Conservation (phyloP, 2,329 filamentous ascomycete species). For the Trichoderma sp. region DNA sequence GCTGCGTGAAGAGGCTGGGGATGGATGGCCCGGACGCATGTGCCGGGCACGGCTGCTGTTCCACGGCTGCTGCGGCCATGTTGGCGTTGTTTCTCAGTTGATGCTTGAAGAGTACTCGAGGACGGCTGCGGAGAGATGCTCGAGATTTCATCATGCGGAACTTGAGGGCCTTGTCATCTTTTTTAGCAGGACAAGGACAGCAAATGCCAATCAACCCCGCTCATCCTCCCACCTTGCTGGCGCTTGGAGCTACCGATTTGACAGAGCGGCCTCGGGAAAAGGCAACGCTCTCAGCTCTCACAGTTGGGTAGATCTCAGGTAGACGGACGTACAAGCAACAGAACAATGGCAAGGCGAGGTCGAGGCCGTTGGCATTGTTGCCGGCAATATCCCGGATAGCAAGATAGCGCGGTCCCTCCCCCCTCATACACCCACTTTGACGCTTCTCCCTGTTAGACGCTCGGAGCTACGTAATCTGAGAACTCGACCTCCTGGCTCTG, state of each 20-base stretch:
- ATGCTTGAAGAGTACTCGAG: constrained; percentile 41
- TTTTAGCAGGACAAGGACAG: constrained; percentile 29
- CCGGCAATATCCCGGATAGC: constrained; percentile 35
- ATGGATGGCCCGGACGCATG: constrained; percentile 37
- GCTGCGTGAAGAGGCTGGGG: constrained; percentile 59
- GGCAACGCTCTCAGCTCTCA: not conserved
- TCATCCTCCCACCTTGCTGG: constrained; percentile 26
- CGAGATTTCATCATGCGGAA: constrained; percentile 38
- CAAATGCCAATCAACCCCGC: constrained; percentile 14
- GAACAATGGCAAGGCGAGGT: constrained; percentile 35
- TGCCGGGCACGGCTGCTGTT: constrained; percentile 23
- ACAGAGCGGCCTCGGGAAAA: not conserved
- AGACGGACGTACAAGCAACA: constrained; percentile 27
- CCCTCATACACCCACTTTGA: constrained; percentile 3
- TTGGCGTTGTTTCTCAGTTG: constrained; percentile 31
- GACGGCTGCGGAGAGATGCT: constrained; percentile 37
- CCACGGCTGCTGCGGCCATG: constrained; percentile 29
- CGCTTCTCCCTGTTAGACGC: not conserved
- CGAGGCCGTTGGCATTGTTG: constrained; percentile 31
- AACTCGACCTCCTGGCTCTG: not conserved
- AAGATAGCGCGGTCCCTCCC: constrained; percentile 24
- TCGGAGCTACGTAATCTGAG: not conserved
- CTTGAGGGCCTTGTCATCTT: constrained; percentile 32
- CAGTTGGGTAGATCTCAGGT: not conserved
- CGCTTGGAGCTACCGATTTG: constrained; percentile 17